Conservation (phyloP, 129 eudicot species). For the Smallanthus sonchifolius region DNA sequence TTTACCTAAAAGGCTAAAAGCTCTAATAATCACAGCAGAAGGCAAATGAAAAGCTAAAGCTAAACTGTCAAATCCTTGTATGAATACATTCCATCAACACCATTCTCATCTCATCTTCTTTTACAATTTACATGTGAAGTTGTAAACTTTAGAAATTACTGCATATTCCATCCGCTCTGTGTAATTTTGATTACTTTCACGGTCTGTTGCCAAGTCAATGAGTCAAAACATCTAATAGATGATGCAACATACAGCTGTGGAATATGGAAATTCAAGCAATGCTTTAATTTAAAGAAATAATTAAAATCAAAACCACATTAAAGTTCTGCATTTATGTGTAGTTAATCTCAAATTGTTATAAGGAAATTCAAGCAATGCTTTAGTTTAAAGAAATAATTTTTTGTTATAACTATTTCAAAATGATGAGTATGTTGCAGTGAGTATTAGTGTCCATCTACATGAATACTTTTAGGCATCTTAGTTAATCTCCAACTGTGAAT, state of each 20-base stretch:
- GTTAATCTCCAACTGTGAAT: no score
- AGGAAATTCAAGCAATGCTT: no score
- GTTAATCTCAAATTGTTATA: no score
- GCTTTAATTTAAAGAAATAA: no score
- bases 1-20: neutral
- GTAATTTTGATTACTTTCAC: neutral
- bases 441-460: no score
- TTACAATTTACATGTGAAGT: neutral
- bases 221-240: neutral
- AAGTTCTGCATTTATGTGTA: no score
- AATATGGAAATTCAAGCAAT: no score
- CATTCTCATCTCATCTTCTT: neutral
- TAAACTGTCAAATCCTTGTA: neutral
- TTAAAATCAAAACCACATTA: no score
- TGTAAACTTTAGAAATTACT: neutral
- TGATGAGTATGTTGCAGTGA: no score
- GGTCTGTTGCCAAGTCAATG: neutral
- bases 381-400: no score
- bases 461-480: no score
- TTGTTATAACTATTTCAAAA: no score
- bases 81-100: neutral
- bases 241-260: neutral
- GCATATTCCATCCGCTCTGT: neutral
- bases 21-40: neutral
- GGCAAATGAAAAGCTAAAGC: neutral